Conservation (phyloP, 129 eudicot genomes). For the Flaveria trinervia region DNA sequence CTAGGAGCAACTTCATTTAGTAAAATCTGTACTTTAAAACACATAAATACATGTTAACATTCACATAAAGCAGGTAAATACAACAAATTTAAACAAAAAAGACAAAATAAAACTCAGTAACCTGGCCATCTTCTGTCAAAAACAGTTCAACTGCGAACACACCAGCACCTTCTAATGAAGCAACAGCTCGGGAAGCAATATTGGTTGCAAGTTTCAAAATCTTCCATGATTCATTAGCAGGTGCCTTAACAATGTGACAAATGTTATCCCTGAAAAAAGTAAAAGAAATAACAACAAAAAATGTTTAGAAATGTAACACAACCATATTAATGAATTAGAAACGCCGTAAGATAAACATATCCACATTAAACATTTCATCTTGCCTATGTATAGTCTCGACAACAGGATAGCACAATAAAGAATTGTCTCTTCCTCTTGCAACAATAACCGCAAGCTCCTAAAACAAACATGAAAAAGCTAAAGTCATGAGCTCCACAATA, state of each 20-base stretch:
- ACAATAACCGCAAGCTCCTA: conserved; percentile 97
- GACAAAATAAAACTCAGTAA: not conserved
- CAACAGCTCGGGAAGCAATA: conserved; percentile 71
- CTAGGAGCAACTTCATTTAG: conserved; percentile 98
- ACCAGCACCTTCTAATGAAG: conserved; percentile 98
- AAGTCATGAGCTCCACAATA: not conserved
- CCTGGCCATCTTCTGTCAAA: conserved; percentile 83
- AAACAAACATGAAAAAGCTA: not conserved
- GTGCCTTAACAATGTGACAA: conserved; percentile 94
- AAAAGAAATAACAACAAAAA: not conserved
- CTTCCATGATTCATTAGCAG: conserved; percentile 86
- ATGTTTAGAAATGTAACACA: not conserved
- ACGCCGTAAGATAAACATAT: not conserved
- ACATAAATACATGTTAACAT: not conserved
- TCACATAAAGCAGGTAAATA: conserved; percentile 5
- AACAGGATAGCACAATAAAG: conserved; percentile 79
- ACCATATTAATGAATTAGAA: not conserved
- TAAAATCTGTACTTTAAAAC: conserved; percentile 54
- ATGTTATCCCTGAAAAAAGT: conserved; percentile 70
- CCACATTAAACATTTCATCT: conserved; percentile 22
- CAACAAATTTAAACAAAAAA: not conserved
- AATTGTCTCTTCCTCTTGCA: conserved; percentile 92
- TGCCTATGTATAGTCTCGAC: conserved; percentile 98
- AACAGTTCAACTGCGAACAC: conserved; percentile 93
- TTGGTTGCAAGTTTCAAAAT: conserved; percentile 76